These are phyloP conservation scores for Casuarina glauca DNA, from an alignment of 306 rosid species.

Conservation along the genomic window DNA sequence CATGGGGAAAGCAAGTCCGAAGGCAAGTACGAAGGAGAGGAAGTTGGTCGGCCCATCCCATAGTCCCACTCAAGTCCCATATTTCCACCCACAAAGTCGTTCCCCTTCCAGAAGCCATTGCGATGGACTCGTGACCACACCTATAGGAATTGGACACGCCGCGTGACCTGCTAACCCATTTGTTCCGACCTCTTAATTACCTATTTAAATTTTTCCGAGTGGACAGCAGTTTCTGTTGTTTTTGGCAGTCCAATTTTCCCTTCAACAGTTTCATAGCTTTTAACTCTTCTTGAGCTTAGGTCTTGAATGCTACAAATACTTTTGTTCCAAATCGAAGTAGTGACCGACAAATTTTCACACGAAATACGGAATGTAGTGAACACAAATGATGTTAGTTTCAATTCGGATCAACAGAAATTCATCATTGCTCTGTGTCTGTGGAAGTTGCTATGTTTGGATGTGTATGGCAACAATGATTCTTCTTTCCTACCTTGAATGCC, in stretches of 20 bases:
- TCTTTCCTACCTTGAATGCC: too few species aligned
- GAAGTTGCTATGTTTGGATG: too few species aligned
- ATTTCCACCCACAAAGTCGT: slow-evolving; percentile 57
- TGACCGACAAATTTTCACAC: not conserved
- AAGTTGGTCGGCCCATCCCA: slow-evolving; percentile 42
- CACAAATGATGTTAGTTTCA: not conserved
- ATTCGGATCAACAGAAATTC: not conserved
- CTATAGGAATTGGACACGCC: not conserved
- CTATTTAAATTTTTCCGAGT: not conserved
- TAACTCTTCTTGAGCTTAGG: not conserved
- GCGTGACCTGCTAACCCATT: slow-evolving; percentile 40
- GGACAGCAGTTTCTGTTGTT: slow-evolving; percentile 5
- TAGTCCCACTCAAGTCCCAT: slow-evolving; percentile 54
- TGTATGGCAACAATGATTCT: too few species aligned
- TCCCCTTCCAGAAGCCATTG: slow-evolving; percentile 72
- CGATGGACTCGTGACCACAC: slow-evolving; percentile 51
- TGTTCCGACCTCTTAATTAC: slow-evolving; percentile 5
- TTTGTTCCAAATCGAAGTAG: not conserved
- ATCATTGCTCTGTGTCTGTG: not conserved
- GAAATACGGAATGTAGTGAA: not conserved
- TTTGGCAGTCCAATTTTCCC: not conserved
- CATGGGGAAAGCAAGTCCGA: slow-evolving; percentile 37
- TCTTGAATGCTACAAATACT: slow-evolving; percentile 15
- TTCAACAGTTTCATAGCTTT: not conserved
- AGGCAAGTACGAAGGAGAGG: slow-evolving; percentile 52